Evolutionary conservation across 352 stramenopile genomes (phyloP), one percentile per base, ranked within the genome.

Genomic region (Pelagophyceae sp.): DNA sequence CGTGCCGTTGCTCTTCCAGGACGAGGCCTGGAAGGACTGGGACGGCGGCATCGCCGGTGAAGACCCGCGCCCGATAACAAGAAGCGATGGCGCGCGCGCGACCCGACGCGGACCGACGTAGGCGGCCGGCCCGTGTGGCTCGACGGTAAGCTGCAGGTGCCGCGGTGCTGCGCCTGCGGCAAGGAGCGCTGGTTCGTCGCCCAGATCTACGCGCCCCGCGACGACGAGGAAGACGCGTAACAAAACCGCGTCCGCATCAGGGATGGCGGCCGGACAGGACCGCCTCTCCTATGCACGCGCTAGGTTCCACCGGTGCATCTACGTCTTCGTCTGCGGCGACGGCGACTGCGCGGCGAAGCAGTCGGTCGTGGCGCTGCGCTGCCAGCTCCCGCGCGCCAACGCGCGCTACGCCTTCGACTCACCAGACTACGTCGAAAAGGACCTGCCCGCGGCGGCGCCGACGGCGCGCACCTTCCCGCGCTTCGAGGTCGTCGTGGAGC

Each of bases 201-300:
- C 69, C 90, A 94, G 82, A 91, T 94, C 79, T 94, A 94, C 77
- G 93, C 88, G 63, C 90, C 90, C 61, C 78, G 93, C 75, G 89
- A 94, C 77, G 84, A 91, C 11, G 63, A 83, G 19, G 31, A 78
- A 19, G 85, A 92, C 81, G 90, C 88, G 76, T n/a, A n/a, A n/a
- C n/a, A n/a, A n/a, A n/a, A n/a, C n/a, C n/a, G n/a, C n/a, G n/a
- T n/a, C n/a, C n/a, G n/a, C n/a, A n/a, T n/a, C n/a, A n/a, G n/a
- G n/a, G n/a, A n/a, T n/a, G n/a, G n/a, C n/a, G n/a, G n/a, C n/a
- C n/a, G n/a, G n/a, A n/a, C n/a, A n/a, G n/a, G n/a, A n/a, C n/a
- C n/a, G n/a, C n/a, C n/a, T n/a, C n/a, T n/a, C n/a, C n/a, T n/a
- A n/a, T n/a, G n/a, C n/a, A n/a, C n/a, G n/a, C n/a, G n/a, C n/a